phyloP scores from a whole-genome alignment of 2,329 filamentous ascomycete genomes.

The Pestalotiopsis sp. region DNA sequence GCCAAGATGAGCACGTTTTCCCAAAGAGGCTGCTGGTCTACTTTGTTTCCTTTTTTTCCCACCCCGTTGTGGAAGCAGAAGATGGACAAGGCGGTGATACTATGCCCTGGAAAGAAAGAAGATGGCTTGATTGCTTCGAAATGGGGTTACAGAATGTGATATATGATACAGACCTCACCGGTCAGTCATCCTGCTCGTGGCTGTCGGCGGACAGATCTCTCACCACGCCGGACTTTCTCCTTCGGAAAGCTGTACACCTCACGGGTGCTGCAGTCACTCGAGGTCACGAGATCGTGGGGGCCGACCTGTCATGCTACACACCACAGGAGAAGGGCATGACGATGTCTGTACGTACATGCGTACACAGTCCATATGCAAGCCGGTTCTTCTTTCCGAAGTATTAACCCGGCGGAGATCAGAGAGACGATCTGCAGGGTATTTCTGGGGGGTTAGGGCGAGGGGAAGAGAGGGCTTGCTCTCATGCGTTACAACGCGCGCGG shows the following conservation, averaged over 20 bases:
- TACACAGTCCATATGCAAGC: background rate
- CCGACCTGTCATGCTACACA: background rate
- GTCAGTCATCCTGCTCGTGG: background rate
- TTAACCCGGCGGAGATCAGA: background rate
- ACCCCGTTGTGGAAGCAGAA: too few relatives aligned
- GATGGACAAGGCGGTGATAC: too few relatives aligned
- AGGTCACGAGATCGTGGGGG: background rate
- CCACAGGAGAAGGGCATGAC: background rate
- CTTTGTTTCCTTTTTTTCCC: too few relatives aligned
- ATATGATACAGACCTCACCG: background rate
- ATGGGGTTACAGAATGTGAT: background rate
- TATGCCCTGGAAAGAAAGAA: background rate
- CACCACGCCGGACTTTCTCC: background rate
- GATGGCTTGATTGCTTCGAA: background rate
- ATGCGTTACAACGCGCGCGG: background rate
- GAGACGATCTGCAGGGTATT: background rate
- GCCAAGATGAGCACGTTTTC: too few relatives aligned
- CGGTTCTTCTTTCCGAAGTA: background rate
- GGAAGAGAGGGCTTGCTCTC: background rate
- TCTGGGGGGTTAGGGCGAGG: background rate
- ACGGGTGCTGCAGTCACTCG: background rate
- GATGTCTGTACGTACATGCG: background rate
- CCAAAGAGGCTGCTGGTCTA: too few relatives aligned
- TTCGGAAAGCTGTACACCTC: background rate
- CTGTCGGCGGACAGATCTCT: background rate